A percentile compares a stretch with the other conserved stretches of the same genome.
These are phyloP conservation scores for Teunomyces gatunensis DNA, from an alignment of 805 yeast genomes.

Conservation along the genomic window DNA sequence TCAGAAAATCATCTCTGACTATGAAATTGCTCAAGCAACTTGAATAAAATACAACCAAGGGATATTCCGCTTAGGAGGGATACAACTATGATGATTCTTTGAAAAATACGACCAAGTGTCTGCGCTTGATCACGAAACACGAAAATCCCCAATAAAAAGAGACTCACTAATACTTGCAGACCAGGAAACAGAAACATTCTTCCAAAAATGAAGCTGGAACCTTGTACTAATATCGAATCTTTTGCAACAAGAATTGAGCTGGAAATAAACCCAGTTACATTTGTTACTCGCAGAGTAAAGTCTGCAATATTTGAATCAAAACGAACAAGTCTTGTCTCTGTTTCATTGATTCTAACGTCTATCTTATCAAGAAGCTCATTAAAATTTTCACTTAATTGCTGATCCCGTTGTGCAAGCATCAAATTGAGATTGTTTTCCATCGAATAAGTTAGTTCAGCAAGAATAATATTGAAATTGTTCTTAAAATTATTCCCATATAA, in stretches of 20 bases:
- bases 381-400: background rate
- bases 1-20: background rate
- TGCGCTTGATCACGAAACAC: background rate
- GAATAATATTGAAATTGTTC: background rate
- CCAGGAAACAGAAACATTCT: background rate
- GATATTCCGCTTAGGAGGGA: background rate
- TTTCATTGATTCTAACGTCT: background rate
- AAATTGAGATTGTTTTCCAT: background rate
- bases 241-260: background rate
- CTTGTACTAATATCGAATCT: background rate
- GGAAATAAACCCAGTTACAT: background rate
- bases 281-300: background rate
- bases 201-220: background rate
- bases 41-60: background rate
- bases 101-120: background rate
- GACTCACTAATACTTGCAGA: background rate
- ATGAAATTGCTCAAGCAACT: background rate
- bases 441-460: background rate
- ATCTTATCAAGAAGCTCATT: background rate
- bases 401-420: background rate
- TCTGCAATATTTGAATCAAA: slow-evolving; percentile 3
- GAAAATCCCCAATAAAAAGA: background rate
- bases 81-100: background rate
- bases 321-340: background rate
- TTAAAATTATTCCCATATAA: background rate